Evolutionary conservation across 176 grass and related monocot genomes (phyloP).

Genomic region (Juncus effusus): DNA sequence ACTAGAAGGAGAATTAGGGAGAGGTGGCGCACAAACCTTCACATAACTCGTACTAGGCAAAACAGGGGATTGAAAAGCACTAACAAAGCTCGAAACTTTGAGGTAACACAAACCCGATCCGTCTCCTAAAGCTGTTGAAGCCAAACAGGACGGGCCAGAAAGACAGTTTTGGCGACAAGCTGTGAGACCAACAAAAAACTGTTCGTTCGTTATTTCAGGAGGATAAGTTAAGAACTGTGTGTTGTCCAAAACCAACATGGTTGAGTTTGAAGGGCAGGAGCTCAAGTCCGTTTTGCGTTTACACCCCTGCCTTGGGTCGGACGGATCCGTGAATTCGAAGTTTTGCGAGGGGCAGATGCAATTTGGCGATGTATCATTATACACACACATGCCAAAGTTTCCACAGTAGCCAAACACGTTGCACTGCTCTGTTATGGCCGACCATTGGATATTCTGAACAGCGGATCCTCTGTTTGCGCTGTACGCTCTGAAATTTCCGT

Average conservation of each 20-base stretch:
- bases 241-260: slow-evolving; percentile 69
- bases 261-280: slow-evolving; percentile 73
- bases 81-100: slow-evolving; percentile 68
- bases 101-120: slow-evolving; percentile 89
- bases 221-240: slow-evolving; percentile 89
- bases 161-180: slow-evolving; percentile 88
- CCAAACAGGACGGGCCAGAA: slow-evolving; percentile 58
- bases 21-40: slow-evolving; percentile 67
- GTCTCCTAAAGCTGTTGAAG: slow-evolving; percentile 79
- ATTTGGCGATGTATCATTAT: slow-evolving; percentile 67
- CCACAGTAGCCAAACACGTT: slow-evolving; percentile 96
- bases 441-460: slow-evolving; percentile 48
- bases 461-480: slow-evolving; percentile 37
- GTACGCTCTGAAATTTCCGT: slow-evolving; percentile 93
- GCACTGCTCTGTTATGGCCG: slow-evolving; percentile 86
- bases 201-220: slow-evolving; percentile 57
- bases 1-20: slow-evolving; percentile 19
- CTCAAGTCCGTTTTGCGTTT: slow-evolving; percentile 35
- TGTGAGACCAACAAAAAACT: slow-evolving; percentile 84
- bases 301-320: slow-evolving; percentile 40
- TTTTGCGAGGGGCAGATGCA: slow-evolving; percentile 75
- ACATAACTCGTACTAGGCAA: slow-evolving; percentile 92
- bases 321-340: slow-evolving; percentile 35
- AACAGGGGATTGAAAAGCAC: slow-evolving; percentile 68
- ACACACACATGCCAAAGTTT: slow-evolving; percentile 77